A percentile compares a stretch with the other conserved stretches of the same genome.
Conservation (phyloP, 2,329 filamentous ascomycete species). For the Colletotrichum falcatum region DNA sequence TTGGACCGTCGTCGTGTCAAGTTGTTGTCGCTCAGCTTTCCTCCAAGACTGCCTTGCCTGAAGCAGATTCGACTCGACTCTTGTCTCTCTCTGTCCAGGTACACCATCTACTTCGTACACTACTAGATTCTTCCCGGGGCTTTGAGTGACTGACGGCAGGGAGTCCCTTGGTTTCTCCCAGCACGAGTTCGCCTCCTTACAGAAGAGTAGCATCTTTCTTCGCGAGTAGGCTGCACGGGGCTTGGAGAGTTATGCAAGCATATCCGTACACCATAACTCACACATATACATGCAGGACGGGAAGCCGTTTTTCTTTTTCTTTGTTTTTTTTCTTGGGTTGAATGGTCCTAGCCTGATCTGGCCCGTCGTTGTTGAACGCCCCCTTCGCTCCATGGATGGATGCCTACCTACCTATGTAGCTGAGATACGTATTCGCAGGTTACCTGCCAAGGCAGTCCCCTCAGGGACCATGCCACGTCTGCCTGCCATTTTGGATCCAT, state of each 20-base stretch:
- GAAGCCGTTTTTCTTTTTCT: constrained; percentile 3
- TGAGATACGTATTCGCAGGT: too few species aligned
- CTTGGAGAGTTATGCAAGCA: constrained; percentile 7
- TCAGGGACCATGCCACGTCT: not conserved
- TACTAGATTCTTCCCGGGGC: not conserved
- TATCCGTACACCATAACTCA: not conserved
- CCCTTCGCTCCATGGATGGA: not conserved
- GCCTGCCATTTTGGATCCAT: not conserved
- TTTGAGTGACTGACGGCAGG: not conserved
- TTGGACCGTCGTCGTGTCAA: constrained; percentile 31
- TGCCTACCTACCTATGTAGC: not conserved
- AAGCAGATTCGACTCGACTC: not conserved
- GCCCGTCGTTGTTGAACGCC: not conserved
- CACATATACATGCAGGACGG: constrained; percentile 18
- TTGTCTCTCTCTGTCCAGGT: too few species aligned
- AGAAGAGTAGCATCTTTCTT: constrained; percentile 3
- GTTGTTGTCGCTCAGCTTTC: constrained; percentile 18
- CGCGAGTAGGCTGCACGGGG: not conserved
- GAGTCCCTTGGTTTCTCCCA: constrained; percentile 25
- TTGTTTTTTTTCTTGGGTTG: too few species aligned
- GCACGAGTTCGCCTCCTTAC: constrained; percentile 1
- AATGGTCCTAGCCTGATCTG: not conserved
- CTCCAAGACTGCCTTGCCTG: constrained; percentile 29
- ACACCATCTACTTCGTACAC: too few species aligned
- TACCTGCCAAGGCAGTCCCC: not conserved